Conservation (phyloP, 176 grass and related monocot species). For the Neostapfia colusana region DNA sequence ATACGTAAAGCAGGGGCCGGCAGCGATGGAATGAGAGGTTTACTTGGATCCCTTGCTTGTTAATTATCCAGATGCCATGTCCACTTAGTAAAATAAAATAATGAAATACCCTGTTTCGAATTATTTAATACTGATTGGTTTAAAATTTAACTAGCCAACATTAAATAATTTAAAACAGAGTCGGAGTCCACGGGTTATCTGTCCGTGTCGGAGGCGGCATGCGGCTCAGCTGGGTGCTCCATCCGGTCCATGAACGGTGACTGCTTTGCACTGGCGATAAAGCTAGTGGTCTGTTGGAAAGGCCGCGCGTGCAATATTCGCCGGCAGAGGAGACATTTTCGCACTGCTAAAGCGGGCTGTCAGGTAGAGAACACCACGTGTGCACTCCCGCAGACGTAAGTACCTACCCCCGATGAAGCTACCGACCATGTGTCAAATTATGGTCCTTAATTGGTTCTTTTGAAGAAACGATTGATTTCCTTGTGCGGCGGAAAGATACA, state of each 20-base stretch:
- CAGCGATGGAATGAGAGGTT: too few species aligned
- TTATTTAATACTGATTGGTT: too few species aligned
- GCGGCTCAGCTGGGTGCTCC: not conserved
- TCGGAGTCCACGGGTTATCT: not conserved
- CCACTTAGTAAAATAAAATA: too few species aligned
- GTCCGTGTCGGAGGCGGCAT: not conserved
- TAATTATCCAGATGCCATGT: too few species aligned
- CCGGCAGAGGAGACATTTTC: constrained; percentile 2
- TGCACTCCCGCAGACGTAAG: too few species aligned
- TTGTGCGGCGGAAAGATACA: too few species aligned
- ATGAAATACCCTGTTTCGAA: too few species aligned
- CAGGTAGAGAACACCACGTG: not conserved
- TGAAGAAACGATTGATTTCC: not conserved
- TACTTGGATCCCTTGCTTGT: too few species aligned
- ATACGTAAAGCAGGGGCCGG: too few species aligned
- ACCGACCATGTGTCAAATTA: not conserved
- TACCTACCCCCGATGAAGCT: not conserved
- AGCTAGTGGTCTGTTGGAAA: constrained; percentile 27
- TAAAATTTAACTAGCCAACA: too few species aligned
- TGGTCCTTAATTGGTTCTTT: not conserved
- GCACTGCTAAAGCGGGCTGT: not conserved
- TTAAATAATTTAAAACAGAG: too few species aligned
- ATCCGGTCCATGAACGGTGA: not conserved
- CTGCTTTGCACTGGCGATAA: not conserved
- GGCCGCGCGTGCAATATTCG: not conserved